Evolutionary conservation across 129 eudicot genomes (phyloP), one percentile per base, ranked within the genome.

Genomic region (Tagetes erecta): DNA sequence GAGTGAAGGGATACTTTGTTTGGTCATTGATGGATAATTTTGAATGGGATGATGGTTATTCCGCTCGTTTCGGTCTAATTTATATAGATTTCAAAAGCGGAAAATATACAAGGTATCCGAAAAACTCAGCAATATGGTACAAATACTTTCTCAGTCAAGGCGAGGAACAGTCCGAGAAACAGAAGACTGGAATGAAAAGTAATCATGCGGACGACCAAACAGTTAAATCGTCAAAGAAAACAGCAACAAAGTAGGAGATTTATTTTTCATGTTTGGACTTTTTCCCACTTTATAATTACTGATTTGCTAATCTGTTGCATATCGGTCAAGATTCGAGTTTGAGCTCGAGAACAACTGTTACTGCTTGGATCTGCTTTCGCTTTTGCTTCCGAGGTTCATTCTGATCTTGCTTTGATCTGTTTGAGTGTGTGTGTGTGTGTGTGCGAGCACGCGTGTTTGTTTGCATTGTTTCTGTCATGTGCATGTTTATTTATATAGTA

Each of bases 11-110:
- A 20, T 73, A 73, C 33, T 84, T 81, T 75, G 76, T 72, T 33
- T 83, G 87, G 87, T 83, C 84, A 30, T 49, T 83, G 27, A 44
- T 70, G 76, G 87, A 84, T 74, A 84, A 81, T 36, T 81, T 81
- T 65, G 88, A 81, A 60, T 84, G 83, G 85, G 40, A 37, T 3
- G 30, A 20, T 0, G 83, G 85, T 39, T 84, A 77, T 41, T 65
- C 82, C 0, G 64, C 57, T 49, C 80, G 88, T 10, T 81, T 81
- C 31, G 88, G 88, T 10, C 64, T 84, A 35, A 47, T 59, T 31
- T 80, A 73, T 64, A 79, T 84, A 8, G 88, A 84, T 46, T 81
- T 49, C 41, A 64, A 44, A 2, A 31, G 83, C 45, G 85, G 80
- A 0, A 77, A 58, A 58, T 77, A 77, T 57, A 68, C 75, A 57